phyloP scores from a whole-genome alignment of 768 basidiomycete species.

The Wakefieldia striispora region DNA sequence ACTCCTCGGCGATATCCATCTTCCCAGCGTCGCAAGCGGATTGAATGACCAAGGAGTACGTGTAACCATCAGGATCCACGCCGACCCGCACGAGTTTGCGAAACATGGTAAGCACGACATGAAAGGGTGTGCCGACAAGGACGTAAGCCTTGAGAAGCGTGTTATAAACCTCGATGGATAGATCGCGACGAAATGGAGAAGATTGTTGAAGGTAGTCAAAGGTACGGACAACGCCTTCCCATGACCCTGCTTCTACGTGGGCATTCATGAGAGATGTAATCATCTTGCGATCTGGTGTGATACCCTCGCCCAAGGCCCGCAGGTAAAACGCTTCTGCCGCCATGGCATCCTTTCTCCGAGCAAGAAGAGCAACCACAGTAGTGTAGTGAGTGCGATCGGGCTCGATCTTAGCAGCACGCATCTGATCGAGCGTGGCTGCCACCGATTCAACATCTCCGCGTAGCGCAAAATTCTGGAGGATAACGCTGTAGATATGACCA shows the following conservation, averaged over 20 bases:
- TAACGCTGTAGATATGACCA: slow-evolving; percentile 52
- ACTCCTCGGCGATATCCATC: slow-evolving; percentile 60
- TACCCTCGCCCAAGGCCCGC: slow-evolving; percentile 57
- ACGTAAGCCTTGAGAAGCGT: slow-evolving; percentile 83
- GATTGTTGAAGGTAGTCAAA: slow-evolving; percentile 59
- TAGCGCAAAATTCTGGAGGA: slow-evolving; percentile 56
- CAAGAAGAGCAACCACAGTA: slow-evolving; percentile 63
- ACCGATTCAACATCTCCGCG: slow-evolving; percentile 56
- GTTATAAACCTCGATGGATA: slow-evolving; percentile 67
- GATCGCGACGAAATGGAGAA: slow-evolving; percentile 34
- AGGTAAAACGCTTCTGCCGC: slow-evolving; percentile 68
- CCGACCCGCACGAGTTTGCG: slow-evolving; percentile 47
- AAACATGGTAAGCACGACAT: slow-evolving; percentile 60
- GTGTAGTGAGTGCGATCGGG: slow-evolving; percentile 61
- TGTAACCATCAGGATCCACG: slow-evolving; percentile 56
- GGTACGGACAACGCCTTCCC: slow-evolving; percentile 67
- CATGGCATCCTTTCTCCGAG: slow-evolving; percentile 55
- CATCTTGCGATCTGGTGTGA: slow-evolving; percentile 65
- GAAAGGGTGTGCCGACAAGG: slow-evolving; percentile 74
- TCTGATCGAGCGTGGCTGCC: slow-evolving; percentile 51
- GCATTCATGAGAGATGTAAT: slow-evolving; percentile 76
- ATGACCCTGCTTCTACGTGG: slow-evolving; percentile 76
- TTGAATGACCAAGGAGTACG: slow-evolving; percentile 75
- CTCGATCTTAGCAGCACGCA: slow-evolving; percentile 49
- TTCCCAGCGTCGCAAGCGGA: slow-evolving; percentile 73